These are phyloP conservation scores for Athelia psychrophila DNA, from an alignment of 1,284 basidiomycete species.

Conservation along the genomic window DNA sequence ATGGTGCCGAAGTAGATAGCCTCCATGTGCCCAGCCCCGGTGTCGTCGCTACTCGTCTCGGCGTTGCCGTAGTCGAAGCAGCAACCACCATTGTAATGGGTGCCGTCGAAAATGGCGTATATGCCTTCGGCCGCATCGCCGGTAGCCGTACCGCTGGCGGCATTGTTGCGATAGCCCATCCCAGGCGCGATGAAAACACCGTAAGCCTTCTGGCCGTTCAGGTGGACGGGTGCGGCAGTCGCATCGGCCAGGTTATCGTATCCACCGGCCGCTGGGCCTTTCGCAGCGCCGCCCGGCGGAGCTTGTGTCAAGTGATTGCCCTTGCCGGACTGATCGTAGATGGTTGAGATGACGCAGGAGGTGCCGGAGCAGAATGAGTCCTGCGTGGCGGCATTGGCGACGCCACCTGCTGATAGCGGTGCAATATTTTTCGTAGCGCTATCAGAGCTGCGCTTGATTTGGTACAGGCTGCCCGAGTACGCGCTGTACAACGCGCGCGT, in stretches of 20 bases:
- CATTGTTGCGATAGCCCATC: no score
- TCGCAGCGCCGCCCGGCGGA: no score
- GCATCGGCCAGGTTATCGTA: no score
- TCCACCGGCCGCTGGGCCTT: no score
- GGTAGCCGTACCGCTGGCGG: not conserved
- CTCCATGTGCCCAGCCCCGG: conserved; percentile 4
- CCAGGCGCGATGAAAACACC: conserved; percentile 7
- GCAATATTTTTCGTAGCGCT: not conserved
- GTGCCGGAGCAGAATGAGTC: no score
- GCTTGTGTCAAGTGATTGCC: no score
- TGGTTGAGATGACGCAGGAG: no score
- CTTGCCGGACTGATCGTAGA: no score
- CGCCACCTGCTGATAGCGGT: conserved; percentile 1
- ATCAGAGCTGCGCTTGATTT: not conserved
- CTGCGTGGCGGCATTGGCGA: conserved; percentile 2
- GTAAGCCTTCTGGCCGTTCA: conserved; percentile 6
- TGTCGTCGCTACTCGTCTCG: conserved; percentile 2
- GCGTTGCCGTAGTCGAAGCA: conserved; percentile 6
- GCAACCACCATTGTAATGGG: conserved; percentile 7
- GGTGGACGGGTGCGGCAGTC: conserved; percentile 5
- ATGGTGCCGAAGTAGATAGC: no score
- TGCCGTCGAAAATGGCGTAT: conserved; percentile 8
- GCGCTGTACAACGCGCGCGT: conserved; percentile 7
- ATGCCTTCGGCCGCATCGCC: conserved; percentile 1
- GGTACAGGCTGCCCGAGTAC: not conserved